These are phyloP conservation scores for Pouteria glomerata DNA, from an alignment of 148 eudicot species.

Conservation along the genomic window DNA sequence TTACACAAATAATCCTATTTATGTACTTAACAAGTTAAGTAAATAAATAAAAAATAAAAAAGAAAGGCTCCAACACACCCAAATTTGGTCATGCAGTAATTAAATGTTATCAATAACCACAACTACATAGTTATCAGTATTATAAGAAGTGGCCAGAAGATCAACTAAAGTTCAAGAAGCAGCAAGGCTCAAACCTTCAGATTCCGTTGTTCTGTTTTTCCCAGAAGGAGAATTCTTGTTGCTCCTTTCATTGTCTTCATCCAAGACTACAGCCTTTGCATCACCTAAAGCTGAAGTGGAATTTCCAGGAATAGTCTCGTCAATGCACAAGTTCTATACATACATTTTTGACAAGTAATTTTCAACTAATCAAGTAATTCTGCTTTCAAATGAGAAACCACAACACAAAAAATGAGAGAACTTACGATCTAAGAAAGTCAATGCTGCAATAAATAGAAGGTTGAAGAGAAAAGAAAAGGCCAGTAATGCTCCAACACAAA, in stretches of 20 bases:
- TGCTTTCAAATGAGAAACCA: background rate
- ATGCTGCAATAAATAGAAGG: slow-evolving; percentile 45
- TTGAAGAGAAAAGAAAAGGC: slow-evolving; percentile 66
- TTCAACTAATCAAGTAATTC: no score
- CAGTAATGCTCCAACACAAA: slow-evolving; percentile 53
- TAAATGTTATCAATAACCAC: no score
- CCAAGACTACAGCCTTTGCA: slow-evolving; percentile 30
- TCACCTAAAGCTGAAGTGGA: slow-evolving; percentile 51
- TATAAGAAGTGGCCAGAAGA: background rate
- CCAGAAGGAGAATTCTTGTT: slow-evolving; percentile 15
- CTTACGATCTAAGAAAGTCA: slow-evolving; percentile 60
- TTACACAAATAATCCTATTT: no score
- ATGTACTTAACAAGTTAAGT: no score
- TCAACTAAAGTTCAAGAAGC: background rate
- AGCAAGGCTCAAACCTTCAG: slow-evolving; percentile 16
- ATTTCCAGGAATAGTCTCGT: background rate
- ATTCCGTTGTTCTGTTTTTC: background rate
- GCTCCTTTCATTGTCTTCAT: slow-evolving; percentile 28
- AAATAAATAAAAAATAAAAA: background rate
- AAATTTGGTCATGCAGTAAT: background rate
- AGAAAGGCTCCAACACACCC: background rate
- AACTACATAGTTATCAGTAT: no score
- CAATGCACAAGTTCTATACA: background rate
- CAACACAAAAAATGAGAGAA: background rate
- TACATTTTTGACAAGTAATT: background rate